Evolutionary conservation across 768 basidiomycete genomes (phyloP), one percentile per base, ranked within the genome.

Genomic region (Mrakia frigida): DNA sequence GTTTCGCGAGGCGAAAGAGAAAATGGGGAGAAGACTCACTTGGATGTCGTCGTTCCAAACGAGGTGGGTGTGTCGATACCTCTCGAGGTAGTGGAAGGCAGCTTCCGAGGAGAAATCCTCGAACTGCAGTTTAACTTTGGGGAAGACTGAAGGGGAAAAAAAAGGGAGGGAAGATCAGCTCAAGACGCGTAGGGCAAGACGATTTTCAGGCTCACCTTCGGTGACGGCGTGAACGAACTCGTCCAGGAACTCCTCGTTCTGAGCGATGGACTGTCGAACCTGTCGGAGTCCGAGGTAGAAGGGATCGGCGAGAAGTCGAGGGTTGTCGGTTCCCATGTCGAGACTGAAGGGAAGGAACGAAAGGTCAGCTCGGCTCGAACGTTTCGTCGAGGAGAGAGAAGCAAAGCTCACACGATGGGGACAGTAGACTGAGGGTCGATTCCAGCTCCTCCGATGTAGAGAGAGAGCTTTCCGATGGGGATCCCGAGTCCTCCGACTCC

Each of bases 51-150:
- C 79, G 76, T 82, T 82, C 78, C 81, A 82, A 56, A 53, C 63
- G 59, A 28, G n/a, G 82, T 92, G 93, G 73, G 89, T 86, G 78
- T 89, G 83, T 74, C 91, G 88, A 86, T 90, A 93, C 59, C 88
- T 86, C 56, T 90, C 87, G 41, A 96, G 89, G 83, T 92, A 94
- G 73, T 87, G 85, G 86, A 97, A 97, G 0, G 94, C 94, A 78
- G 93, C 90, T 78, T 96, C 91, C 3, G 92, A 94, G 43, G 92
- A 90, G 85, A 94, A 97, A 85, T 97, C 94, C 89, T 93, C 80
- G 74, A 78, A 78, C 67, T 78, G 76, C 25, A 77, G 67, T 65
- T 75, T 86, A 70, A 92, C 86, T 79, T 91, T 90, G 0, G 93
- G 94, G 86, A 90, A 94, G 16, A 87, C 85, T 50, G 46, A 4